Base-by-base conservation (phyloP, 2,329 filamentous ascomycete genomes). In the Nothopassalora personata region DNA sequence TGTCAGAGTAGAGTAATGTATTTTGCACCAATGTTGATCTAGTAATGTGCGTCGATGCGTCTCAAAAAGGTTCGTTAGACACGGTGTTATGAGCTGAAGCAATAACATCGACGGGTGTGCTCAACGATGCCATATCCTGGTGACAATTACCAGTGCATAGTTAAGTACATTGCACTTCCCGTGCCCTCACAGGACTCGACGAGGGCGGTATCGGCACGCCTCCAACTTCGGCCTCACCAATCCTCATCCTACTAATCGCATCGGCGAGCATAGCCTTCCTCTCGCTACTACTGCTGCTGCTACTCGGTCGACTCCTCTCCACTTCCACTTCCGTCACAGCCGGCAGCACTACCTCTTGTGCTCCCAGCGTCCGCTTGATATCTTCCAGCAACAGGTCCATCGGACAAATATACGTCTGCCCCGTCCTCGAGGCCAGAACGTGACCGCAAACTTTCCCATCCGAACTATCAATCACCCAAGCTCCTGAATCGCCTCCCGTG, bases 321-420 rank as follows among this genome's bases (percentile, higher is more conserved):
- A 23, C 53, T 33, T 49, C 53, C 43, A 34, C 57, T 31, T 57
- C 58, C 10, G 79, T 75, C 0, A 81, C 84, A 0, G 85, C 87
- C 0, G 91, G 91, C 0, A 96, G 80, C 5, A 82, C 80, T n/a
- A 96, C 83, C 28, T 85, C 82, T 1, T 76, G 75, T 0, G 90
- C 90, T 23, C 86, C 83, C 0, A 97, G 78, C 0, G 88, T 91
- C 62, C 88, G 84, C 30, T 86, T 87, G 58, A 97, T 96, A 69
- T 97, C 93, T 30, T 88, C 83, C 10, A 97, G 80, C 11, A 96
- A 77, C 2, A 97, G 82, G 58, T 97, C 90, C 93, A 97, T 97
- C 0, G 93, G 93, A 61, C 91, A 94, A 61, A 97, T 94, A 72
- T 96, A 97, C 0, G 91, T 91, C 5, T 91, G 86, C 46, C 85